Percentiles rank a stretch among this genome's conserved stretches.
Conservation (phyloP, 805 yeast species). For the Starmera quercuum region DNA sequence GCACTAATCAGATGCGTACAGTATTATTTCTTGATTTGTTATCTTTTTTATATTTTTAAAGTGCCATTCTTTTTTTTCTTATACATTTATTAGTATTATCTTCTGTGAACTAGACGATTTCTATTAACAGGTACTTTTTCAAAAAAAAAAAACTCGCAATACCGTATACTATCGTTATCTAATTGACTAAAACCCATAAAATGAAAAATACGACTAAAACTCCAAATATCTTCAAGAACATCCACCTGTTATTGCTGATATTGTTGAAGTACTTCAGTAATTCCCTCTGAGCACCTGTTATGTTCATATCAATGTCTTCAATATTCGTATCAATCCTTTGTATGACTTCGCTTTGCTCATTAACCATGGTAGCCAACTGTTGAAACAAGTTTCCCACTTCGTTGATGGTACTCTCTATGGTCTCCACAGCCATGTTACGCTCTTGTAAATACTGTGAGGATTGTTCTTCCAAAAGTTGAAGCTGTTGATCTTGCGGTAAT, state of each 20-base stretch:
- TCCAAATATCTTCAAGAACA: slow-evolving; percentile 84
- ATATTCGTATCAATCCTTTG: slow-evolving; percentile 94
- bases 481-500: slow-evolving; percentile 81
- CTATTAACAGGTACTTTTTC: too few relatives aligned
- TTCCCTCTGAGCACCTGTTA: slow-evolving; percentile 91
- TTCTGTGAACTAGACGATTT: too few relatives aligned
- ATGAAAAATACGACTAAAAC: slow-evolving; percentile 70
- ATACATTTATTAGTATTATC: too few relatives aligned
- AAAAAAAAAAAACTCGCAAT: not conserved
- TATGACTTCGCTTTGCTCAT: slow-evolving; percentile 93
- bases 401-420: slow-evolving; percentile 93
- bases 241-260: slow-evolving; percentile 87
- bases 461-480: slow-evolving; percentile 80
- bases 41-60: too few relatives aligned
- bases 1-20: too few relatives aligned
- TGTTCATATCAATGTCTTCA: slow-evolving; percentile 85
- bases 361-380: slow-evolving; percentile 95
- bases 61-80: too few relatives aligned
- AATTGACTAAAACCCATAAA: slow-evolving; percentile 74
- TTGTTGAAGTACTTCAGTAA: slow-evolving; percentile 82
- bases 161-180: slow-evolving; percentile 1
- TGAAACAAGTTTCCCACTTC: slow-evolving; percentile 93
- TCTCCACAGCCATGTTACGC: slow-evolving; percentile 85
- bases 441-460: slow-evolving; percentile 68
- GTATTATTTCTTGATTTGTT: too few relatives aligned